Percentiles rank a stretch among this genome's conserved stretches.
Evolutionary conservation across 495 filamentous ascomycete species (phyloP).

Genomic region (Bathelium albidoporum): DNA sequence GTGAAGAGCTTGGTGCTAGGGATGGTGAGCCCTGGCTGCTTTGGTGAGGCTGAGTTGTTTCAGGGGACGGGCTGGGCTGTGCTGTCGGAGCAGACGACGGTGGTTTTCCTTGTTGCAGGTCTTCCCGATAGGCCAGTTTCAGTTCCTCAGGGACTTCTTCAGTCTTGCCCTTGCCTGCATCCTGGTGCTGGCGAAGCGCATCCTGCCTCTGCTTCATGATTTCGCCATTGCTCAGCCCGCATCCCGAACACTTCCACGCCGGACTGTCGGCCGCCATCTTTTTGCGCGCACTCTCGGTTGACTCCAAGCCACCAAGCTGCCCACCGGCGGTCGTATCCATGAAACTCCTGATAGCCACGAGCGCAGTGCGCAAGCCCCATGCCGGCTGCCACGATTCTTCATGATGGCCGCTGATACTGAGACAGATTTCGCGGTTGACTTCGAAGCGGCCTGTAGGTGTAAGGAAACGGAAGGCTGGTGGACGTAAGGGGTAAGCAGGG

Average conservation of each 20-base stretch:
- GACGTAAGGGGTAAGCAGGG: conserved; percentile 75
- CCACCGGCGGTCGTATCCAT: conserved; percentile 67
- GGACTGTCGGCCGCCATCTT: conserved; percentile 53
- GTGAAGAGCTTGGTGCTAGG: background rate
- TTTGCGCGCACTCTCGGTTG: conserved; percentile 48
- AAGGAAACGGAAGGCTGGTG: conserved; percentile 87
- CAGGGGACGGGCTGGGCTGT: background rate
- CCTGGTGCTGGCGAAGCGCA: conserved; percentile 26
- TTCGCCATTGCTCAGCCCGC: conserved; percentile 58
- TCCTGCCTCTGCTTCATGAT: conserved; percentile 46
- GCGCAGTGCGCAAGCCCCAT: conserved; percentile 79
- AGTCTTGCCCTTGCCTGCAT: conserved; percentile 24
- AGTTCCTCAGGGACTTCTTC: conserved; percentile 40
- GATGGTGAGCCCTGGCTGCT: background rate
- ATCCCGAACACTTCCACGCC: conserved; percentile 54
- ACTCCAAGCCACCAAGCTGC: conserved; percentile 83
- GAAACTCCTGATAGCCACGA: conserved; percentile 59
- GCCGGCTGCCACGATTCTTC: conserved; percentile 98
- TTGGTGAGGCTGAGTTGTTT: background rate
- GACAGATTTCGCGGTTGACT: conserved; percentile 91
- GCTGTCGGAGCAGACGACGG: conserved; percentile 18
- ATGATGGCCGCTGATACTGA: conserved; percentile 86
- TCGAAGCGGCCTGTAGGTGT: conserved; percentile 92
- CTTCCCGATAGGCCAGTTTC: conserved; percentile 37
- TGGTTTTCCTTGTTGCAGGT: conserved; percentile 35